These are phyloP conservation scores for Saprolegnia diclina DNA, from an alignment of 352 stramenopile species.

Conservation along the genomic window DNA sequence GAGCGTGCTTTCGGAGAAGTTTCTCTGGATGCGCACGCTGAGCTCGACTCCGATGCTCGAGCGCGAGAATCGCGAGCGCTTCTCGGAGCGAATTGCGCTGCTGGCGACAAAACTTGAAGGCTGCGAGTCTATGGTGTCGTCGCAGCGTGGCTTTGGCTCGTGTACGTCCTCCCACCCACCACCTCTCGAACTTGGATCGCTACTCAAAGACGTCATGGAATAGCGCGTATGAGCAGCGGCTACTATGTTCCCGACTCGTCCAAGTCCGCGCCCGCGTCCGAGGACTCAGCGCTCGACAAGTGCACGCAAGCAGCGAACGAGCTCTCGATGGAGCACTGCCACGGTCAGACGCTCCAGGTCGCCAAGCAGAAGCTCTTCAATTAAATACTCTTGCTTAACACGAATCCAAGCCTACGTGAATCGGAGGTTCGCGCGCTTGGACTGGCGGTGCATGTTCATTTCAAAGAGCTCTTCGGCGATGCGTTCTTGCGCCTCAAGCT, in stretches of 20 bases:
- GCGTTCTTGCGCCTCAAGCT: slow-evolving; percentile 71
- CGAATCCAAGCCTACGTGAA: not conserved
- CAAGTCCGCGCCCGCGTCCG: slow-evolving; percentile 43
- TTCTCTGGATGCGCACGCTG: slow-evolving; percentile 89
- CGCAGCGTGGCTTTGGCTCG: slow-evolving; percentile 9
- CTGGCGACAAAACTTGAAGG: slow-evolving; percentile 80
- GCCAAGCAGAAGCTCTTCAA: slow-evolving; percentile 84
- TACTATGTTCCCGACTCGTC: slow-evolving; percentile 85
- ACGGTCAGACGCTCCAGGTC: slow-evolving; percentile 75
- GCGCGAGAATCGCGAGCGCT: slow-evolving; percentile 83
- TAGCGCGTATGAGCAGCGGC: slow-evolving; percentile 63
- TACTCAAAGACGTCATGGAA: slow-evolving; percentile 38
- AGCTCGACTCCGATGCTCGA: slow-evolving; percentile 88
- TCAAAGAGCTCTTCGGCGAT: slow-evolving; percentile 79
- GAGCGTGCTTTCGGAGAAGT: slow-evolving; percentile 89
- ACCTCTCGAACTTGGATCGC: slow-evolving; percentile 33
- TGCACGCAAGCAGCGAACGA: slow-evolving; percentile 82
- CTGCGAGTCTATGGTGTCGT: slow-evolving; percentile 40
- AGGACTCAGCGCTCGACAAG: slow-evolving; percentile 81
- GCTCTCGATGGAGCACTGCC: slow-evolving; percentile 76
- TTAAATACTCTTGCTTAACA: slow-evolving; percentile 11
- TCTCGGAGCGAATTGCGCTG: slow-evolving; percentile 84
- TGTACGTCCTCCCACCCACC: not conserved
- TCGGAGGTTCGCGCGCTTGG: not conserved
- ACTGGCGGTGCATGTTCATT: slow-evolving; percentile 6